Evolutionary conservation across 2,329 filamentous ascomycete species (phyloP).

Genomic region (Fusarium xylarioides): DNA sequence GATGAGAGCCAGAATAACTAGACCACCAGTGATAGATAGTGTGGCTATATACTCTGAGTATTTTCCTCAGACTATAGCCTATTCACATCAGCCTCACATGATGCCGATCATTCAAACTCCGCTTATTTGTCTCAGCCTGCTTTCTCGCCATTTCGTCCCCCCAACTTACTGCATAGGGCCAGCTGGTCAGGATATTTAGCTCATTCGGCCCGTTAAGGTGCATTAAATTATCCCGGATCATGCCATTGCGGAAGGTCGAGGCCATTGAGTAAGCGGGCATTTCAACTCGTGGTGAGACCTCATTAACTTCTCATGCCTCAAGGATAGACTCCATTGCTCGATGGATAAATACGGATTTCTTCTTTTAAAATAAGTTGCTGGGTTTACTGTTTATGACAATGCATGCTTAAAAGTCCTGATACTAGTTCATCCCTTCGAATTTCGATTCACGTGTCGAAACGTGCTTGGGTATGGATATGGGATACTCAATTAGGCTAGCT

Average conservation of each 20-base stretch:
- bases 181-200: neutral
- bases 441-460: neutral
- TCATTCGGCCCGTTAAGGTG: neutral
- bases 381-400: neutral
- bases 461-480: neutral
- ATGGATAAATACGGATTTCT: neutral
- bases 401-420: neutral
- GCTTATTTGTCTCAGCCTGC: neutral
- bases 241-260: neutral
- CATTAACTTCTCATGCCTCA: neutral
- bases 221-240: neutral
- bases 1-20: accelerated
- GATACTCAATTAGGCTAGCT: neutral
- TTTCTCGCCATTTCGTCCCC: neutral
- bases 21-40: no score
- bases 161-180: no score
- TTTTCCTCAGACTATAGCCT: neutral
- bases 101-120: neutral
- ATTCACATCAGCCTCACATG: neutral
- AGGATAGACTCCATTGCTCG: neutral
- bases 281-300: neutral
- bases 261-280: neutral
- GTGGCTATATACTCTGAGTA: neutral
- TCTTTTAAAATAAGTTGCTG: neutral
- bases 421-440: neutral